phyloP scores from a whole-genome alignment of 1,139 yeast species.

The Petasospora fabianii region DNA sequence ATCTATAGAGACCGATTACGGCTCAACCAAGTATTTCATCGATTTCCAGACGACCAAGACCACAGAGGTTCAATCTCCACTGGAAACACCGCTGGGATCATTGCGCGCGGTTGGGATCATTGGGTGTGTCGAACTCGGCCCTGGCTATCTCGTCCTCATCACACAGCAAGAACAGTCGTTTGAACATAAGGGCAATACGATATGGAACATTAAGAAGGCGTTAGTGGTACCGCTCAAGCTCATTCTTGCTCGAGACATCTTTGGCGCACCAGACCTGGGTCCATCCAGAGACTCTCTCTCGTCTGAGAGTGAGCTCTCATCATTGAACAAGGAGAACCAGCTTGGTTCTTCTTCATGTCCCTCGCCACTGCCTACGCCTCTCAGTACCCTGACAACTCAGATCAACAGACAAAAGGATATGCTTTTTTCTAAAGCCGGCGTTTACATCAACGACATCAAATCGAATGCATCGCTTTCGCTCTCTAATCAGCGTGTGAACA shows the following conservation, averaged over 20 bases:
- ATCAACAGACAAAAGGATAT: constrained; percentile 18
- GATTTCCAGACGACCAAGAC: constrained; percentile 1
- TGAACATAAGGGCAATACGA: constrained; percentile 12
- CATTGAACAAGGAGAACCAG: too few relatives aligned
- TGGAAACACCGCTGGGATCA: neutral
- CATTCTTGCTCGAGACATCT: constrained; percentile 15
- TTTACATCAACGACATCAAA: constrained; percentile 25
- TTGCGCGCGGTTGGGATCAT: constrained; percentile 19
- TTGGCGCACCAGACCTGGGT: constrained; percentile 6
- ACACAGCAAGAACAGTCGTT: constrained; percentile 19
- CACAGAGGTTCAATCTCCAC: neutral
- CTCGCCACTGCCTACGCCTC: too few relatives aligned
- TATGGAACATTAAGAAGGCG: constrained; percentile 24
- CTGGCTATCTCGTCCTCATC: constrained; percentile 29
- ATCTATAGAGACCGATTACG: neutral
- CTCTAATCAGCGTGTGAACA: constrained; percentile 15
- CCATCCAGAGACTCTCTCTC: neutral
- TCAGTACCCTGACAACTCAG: constrained; percentile 7
- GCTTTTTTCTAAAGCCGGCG: constrained; percentile 25
- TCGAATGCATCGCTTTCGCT: constrained; percentile 24
- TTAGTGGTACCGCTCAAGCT: constrained; percentile 28
- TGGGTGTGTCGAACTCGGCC: constrained; percentile 27
- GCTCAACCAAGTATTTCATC: neutral
- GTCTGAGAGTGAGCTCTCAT: neutral
- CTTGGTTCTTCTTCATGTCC: too few relatives aligned